phyloP scores from a whole-genome alignment of 2,329 filamentous ascomycete species.

The Tolypocladium pustulatum region DNA sequence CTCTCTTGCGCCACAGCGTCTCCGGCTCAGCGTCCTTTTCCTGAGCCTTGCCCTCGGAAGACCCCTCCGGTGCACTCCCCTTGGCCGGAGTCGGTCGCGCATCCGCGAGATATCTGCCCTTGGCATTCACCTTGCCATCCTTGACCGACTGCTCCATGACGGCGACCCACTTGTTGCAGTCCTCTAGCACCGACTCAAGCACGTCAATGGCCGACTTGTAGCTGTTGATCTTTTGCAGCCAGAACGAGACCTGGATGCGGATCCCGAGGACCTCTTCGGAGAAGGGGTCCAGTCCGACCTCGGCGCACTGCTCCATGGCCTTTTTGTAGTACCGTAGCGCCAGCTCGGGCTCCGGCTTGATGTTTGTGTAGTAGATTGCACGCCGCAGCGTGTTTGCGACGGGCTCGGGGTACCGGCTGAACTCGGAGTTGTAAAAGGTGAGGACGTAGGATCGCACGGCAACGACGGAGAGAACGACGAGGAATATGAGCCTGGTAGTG shows the following conservation, averaged over 20 bases:
- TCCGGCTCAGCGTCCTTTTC: slow-evolving; percentile 19
- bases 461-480: slow-evolving; percentile 17
- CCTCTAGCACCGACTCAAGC: slow-evolving; percentile 62
- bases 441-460: slow-evolving; percentile 35
- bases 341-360: slow-evolving; percentile 60
- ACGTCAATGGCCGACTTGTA: slow-evolving; percentile 63
- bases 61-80: neutral
- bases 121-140: slow-evolving; percentile 34
- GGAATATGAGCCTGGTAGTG: slow-evolving; percentile 16
- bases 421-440: slow-evolving; percentile 44
- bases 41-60: neutral
- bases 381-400: slow-evolving; percentile 70
- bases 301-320: slow-evolving; percentile 62
- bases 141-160: slow-evolving; percentile 38
- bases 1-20: slow-evolving; percentile 46
- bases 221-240: slow-evolving; percentile 69
- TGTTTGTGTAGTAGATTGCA: slow-evolving; percentile 79
- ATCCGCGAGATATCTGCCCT: slow-evolving; percentile 20
- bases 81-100: neutral
- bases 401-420: slow-evolving; percentile 52
- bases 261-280: slow-evolving; percentile 87
- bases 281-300: slow-evolving; percentile 73
- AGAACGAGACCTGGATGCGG: slow-evolving; percentile 67
- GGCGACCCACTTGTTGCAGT: slow-evolving; percentile 54
- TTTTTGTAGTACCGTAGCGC: slow-evolving; percentile 77